Conservation (phyloP, 2,329 filamentous ascomycete species). For the Gnomoniopsis smithogilvyi region DNA sequence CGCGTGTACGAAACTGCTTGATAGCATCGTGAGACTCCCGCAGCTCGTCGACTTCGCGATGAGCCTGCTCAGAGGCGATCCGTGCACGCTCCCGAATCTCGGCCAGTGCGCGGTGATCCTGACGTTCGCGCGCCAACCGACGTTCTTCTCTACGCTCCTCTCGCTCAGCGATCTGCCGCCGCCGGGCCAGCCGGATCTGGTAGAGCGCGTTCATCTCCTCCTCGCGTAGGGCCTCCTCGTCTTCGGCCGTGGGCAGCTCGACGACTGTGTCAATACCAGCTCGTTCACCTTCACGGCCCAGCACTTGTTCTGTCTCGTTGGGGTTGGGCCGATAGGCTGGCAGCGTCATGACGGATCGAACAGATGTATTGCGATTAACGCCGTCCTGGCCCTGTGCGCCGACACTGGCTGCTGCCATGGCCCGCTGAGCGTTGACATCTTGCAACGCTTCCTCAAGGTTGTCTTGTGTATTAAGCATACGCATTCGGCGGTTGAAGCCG, state of each 20-base stretch:
- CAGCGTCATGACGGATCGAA: conserved; percentile 92
- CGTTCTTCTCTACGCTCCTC: conserved; percentile 70
- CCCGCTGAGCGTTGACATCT: conserved; percentile 4
- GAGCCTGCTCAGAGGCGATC: conserved; percentile 38
- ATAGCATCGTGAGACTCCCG: conserved; percentile 53
- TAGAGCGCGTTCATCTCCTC: conserved; percentile 92
- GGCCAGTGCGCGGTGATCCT: conserved; percentile 68
- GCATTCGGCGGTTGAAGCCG: conserved; percentile 10
- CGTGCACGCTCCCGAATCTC: conserved; percentile 59
- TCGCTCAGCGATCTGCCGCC: conserved; percentile 71
- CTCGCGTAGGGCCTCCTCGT: conserved; percentile 75
- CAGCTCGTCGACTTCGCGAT: conserved; percentile 58
- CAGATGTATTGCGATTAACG: conserved; percentile 78
- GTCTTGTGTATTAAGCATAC: conserved; percentile 16
- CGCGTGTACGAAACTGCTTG: conserved; percentile 59
- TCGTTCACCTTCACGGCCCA: conserved; percentile 86
- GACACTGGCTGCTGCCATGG: conserved; percentile 6
- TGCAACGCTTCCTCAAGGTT: conserved; percentile 20
- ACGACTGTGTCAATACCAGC: conserved; percentile 88
- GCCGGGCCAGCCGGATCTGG: conserved; percentile 77
- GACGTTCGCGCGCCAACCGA: conserved; percentile 67
- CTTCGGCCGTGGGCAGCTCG: conserved; percentile 76
- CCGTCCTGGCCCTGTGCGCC: conserved; percentile 19
- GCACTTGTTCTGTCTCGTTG: conserved; percentile 72
- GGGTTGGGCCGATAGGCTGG: conserved; percentile 77